A percentile compares a stretch with the other conserved stretches of the same genome.
phyloP scores from a whole-genome alignment of 495 filamentous ascomycete species.

The Aspergillus sparsus region DNA sequence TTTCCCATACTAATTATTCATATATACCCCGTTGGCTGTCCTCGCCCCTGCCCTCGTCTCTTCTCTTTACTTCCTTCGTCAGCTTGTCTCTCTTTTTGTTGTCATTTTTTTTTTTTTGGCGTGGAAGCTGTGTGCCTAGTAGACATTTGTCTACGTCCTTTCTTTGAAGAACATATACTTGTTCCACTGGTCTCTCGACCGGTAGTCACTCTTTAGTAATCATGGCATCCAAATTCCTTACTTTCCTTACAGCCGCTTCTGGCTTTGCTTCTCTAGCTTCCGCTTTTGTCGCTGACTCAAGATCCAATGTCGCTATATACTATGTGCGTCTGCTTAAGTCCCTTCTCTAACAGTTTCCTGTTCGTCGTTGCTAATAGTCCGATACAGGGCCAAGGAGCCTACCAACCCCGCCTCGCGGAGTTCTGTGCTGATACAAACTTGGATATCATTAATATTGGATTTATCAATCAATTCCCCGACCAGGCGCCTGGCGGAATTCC shows the following conservation, averaged over 20 bases:
- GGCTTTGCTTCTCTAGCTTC: constrained; percentile 34
- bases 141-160: constrained; percentile 53
- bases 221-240: constrained; percentile 37
- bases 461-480: constrained; percentile 64
- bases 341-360: not conserved
- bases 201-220: constrained; percentile 30
- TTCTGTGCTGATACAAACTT: constrained; percentile 60
- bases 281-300: constrained; percentile 50
- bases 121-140: constrained; percentile 36
- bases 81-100: constrained; percentile 4
- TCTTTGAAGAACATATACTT: constrained; percentile 38
- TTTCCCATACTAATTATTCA: not conserved
- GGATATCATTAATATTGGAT: constrained; percentile 69
- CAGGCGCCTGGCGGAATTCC: constrained; percentile 55
- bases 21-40: not conserved
- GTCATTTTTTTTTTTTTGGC: constrained; percentile 15
- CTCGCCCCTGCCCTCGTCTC: not conserved
- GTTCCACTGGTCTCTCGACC: constrained; percentile 21
- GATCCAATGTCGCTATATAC: constrained; percentile 65
- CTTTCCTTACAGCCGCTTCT: constrained; percentile 33
- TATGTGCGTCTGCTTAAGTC: constrained; percentile 48
- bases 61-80: constrained; percentile 6
- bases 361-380: not conserved
- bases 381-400: constrained; percentile 51
- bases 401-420: constrained; percentile 49